These are phyloP conservation scores for Dactylellina parvicollis DNA, from an alignment of 2,329 filamentous ascomycete genomes.

Conservation along the genomic window DNA sequence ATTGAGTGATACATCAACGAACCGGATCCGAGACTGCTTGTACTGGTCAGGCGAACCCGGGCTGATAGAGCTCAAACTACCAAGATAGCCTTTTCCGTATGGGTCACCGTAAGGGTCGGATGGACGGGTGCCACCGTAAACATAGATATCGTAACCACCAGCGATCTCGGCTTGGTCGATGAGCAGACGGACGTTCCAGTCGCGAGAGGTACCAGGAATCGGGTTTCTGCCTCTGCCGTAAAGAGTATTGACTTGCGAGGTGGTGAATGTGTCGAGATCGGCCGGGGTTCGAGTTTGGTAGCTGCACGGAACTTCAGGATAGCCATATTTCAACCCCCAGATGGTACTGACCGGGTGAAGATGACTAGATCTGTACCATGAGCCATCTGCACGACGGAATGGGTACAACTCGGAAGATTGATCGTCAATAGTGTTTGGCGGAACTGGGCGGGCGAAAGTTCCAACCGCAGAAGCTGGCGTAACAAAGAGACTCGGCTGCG, in stretches of 20 bases:
- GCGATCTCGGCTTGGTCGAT: conserved; percentile 55
- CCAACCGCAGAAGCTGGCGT: conserved; percentile 44
- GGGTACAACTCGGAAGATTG: conserved; percentile 37
- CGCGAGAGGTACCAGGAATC: conserved; percentile 37
- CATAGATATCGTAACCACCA: conserved; percentile 49
- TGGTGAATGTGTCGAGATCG: conserved; percentile 52
- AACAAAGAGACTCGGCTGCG: conserved; percentile 55
- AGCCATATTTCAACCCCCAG: conserved; percentile 48
- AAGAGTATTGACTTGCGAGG: conserved; percentile 52
- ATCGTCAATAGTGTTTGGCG: conserved; percentile 43
- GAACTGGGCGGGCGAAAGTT: conserved; percentile 43
- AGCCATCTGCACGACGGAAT: conserved; percentile 45
- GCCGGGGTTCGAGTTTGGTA: conserved; percentile 15
- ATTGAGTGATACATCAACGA: conserved; percentile 38
- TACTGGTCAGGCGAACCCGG: conserved; percentile 31
- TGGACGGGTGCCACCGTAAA: conserved; percentile 54
- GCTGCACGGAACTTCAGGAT: conserved; percentile 52
- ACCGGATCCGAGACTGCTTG: conserved; percentile 47
- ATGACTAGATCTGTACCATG: conserved; percentile 37
- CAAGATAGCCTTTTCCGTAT: conserved; percentile 47
- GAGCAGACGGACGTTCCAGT: conserved; percentile 56
- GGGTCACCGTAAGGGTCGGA: conserved; percentile 43
- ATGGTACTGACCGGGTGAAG: conserved; percentile 44
- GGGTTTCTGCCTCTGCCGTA: conserved; percentile 46
- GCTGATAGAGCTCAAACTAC: conserved; percentile 52